A percentile compares a stretch with the other conserved stretches of the same genome.
Evolutionary conservation across 1,284 basidiomycete species (phyloP).

Genomic region (Bjerkandera adusta): DNA sequence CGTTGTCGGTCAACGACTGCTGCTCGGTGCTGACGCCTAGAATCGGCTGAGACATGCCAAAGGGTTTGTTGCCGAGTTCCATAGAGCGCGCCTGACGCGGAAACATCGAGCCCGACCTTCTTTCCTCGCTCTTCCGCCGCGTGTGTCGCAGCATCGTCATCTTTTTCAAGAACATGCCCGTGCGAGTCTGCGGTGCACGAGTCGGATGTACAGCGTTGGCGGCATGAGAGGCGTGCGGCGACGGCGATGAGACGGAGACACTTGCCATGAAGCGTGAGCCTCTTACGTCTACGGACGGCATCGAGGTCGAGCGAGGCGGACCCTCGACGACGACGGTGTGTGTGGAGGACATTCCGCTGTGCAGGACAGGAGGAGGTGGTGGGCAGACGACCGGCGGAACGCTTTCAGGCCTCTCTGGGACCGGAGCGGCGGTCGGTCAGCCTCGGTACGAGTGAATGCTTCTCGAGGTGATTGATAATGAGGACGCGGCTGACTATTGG

Average conservation of each 20-base stretch:
- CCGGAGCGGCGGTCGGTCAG: constrained; percentile 10
- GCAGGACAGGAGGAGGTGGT: neutral
- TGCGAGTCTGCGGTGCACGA: constrained; percentile 7
- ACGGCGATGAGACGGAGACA: neutral
- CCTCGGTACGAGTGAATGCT: constrained; percentile 6
- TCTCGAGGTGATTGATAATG: constrained; percentile 8
- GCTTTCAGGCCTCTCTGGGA: constrained; percentile 8
- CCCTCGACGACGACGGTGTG: constrained; percentile 10
- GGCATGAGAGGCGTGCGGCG: no score
- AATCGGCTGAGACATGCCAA: constrained; percentile 16
- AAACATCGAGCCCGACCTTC: neutral
- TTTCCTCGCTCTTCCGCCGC: constrained; percentile 13
- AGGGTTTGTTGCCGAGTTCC: constrained; percentile 12
- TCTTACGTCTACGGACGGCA: constrained; percentile 6
- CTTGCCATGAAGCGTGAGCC: constrained; percentile 9
- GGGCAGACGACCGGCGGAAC: neutral
- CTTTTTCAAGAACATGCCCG: constrained; percentile 16
- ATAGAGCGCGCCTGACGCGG: constrained; percentile 7
- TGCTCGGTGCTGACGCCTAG: constrained; percentile 10
- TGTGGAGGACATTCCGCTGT: neutral
- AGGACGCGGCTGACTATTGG: neutral
- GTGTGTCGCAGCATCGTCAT: constrained; percentile 4
- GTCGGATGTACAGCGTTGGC: no score
- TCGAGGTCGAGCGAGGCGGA: constrained; percentile 1
- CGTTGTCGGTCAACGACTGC: constrained; percentile 7